These are phyloP conservation scores for Naegleria lovaniensis DNA, from an alignment of 208 protist species.

Conservation along the genomic window DNA sequence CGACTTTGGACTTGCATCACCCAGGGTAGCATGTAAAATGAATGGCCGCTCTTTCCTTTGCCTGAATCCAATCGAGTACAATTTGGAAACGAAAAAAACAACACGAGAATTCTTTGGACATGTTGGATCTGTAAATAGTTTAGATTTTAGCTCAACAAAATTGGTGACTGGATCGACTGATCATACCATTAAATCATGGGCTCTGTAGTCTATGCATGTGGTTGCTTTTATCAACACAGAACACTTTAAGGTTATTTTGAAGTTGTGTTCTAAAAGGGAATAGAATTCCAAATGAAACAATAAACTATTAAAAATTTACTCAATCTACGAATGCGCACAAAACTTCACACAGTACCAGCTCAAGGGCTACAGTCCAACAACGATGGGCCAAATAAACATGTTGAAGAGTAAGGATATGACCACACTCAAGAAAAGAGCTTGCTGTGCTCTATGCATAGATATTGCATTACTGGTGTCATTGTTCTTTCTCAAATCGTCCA, in stretches of 20 bases:
- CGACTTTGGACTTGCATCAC: not conserved
- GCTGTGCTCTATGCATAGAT: not conserved
- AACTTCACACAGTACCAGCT: too few species aligned
- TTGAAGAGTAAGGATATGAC: too few species aligned
- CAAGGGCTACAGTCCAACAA: not conserved
- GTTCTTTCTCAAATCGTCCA: not conserved
- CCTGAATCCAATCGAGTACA: not conserved
- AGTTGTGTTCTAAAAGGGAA: too few species aligned
- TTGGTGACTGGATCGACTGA: not conserved
- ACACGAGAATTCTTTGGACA: not conserved
- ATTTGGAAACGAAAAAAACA: not conserved
- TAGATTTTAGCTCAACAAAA: not conserved
- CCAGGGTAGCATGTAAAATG: not conserved
- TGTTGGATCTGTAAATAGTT: not conserved
- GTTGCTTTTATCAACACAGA: too few species aligned
- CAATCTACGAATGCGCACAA: too few species aligned
- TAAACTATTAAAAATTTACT: too few species aligned
- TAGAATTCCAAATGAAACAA: too few species aligned
- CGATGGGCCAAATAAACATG: too few species aligned
- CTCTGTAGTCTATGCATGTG: not conserved
- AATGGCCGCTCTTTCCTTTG: not conserved
- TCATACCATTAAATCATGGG: slow-evolving; percentile 4
- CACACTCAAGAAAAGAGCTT: too few species aligned
- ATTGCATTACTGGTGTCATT: not conserved
- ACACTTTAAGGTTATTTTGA: too few species aligned